Percentiles rank a stretch among this genome's conserved stretches.
These are phyloP conservation scores for Gossypium herbaceum DNA, from an alignment of 345 rosid genomes.

Conservation along the genomic window DNA sequence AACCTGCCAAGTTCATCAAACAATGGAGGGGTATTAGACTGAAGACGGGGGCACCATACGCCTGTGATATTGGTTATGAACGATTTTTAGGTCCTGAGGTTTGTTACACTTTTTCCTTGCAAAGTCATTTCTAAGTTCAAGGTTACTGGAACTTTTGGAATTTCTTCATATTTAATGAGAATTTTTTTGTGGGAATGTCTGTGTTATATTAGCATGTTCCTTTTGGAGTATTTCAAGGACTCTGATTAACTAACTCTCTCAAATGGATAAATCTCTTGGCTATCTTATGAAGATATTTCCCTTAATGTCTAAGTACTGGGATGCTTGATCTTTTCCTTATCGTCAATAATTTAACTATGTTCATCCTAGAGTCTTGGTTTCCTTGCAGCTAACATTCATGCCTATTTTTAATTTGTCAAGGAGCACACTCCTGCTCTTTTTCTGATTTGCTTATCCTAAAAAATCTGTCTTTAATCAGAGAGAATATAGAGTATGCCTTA, in stretches of 20 bases:
- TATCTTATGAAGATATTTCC: not conserved
- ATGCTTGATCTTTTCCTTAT: not conserved
- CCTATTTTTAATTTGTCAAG: not conserved
- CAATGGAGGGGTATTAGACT: conserved; percentile 94
- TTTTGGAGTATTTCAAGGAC: not conserved
- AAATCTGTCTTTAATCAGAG: not conserved
- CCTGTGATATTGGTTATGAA: conserved; percentile 95
- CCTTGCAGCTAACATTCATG: not conserved
- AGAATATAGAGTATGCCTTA: not conserved
- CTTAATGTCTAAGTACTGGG: not conserved
- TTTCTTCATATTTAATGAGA: not conserved
- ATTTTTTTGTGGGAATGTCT: not conserved
- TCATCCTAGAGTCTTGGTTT: not conserved
- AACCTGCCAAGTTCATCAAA: conserved; percentile 80
- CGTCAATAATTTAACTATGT: not conserved
- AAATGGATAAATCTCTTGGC: conserved; percentile 4
- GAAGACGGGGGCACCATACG: conserved; percentile 94
- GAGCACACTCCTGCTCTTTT: not conserved
- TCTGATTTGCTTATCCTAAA: not conserved
- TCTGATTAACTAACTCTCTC: conserved; percentile 6
- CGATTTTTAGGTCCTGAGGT: conserved; percentile 99
- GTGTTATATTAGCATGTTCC: conserved; percentile 6
- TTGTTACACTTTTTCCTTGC: conserved; percentile 23
- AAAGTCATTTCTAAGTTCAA: not conserved
- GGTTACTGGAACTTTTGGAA: not conserved